Evolutionary conservation across 2,329 filamentous ascomycete genomes (phyloP).

Genomic region (Aureobasidium sp.): DNA sequence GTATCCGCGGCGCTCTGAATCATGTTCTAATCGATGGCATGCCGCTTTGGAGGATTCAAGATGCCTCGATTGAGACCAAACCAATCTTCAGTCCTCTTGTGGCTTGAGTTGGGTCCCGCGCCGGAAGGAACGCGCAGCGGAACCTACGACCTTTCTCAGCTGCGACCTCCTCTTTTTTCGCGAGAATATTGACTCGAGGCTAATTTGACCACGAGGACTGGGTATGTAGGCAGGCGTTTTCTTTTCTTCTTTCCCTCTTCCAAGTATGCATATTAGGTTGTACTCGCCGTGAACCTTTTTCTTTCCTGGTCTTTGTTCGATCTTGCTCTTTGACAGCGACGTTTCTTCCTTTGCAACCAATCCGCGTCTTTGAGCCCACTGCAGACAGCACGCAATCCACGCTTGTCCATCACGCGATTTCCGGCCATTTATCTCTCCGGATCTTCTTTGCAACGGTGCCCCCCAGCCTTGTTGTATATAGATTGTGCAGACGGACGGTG

Average conservation of each 20-base stretch:
- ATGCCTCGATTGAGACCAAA: neutral
- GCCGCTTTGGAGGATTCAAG: neutral
- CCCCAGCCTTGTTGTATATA: neutral
- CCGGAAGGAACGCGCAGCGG: neutral
- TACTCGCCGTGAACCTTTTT: neutral
- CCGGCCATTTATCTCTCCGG: neutral
- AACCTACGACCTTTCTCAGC: neutral
- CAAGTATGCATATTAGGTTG: neutral
- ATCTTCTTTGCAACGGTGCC: neutral
- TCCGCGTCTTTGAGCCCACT: neutral
- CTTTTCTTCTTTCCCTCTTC: neutral
- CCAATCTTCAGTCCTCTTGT: neutral
- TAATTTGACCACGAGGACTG: neutral
- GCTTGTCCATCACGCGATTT: conserved; percentile 4
- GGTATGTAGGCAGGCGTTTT: neutral
- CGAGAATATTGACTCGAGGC: neutral
- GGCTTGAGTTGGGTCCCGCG: neutral
- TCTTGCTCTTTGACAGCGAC: neutral
- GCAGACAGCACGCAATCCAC: conserved; percentile 4
- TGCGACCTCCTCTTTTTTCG: neutral
- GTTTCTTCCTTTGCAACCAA: neutral
- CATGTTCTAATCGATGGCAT: neutral
- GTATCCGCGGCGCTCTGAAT: neutral
- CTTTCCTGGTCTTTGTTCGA: neutral
- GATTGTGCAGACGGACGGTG: neutral